Base-by-base conservation (phyloP, 768 basidiomycete genomes). In the Mycena crocata region DNA sequence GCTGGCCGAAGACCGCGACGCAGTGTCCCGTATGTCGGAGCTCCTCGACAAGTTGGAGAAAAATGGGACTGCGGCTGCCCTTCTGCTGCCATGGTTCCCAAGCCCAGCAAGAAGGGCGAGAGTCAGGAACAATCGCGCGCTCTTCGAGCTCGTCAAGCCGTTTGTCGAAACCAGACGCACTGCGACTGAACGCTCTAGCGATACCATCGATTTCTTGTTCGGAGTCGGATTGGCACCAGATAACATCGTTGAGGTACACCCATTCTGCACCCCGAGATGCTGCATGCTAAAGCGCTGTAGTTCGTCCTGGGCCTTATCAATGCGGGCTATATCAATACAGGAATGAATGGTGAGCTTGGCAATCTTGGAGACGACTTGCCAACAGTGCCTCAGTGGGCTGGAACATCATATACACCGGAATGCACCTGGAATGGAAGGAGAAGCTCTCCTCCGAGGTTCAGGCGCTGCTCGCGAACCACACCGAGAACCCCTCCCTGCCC, bases 291-390 rank as follows among this genome's bases (percentile, higher is more conserved):
- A 39, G 35, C 23, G 2, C 26, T 37, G n/a, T 14, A 65, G 68
- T 66, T 71, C 46, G 26, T 69, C 26, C 17, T 71, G 12, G 48
- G 68, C 10, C 26, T 54, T 17, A 59, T 69, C 17, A 55, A 60
- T 39, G 70, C 68, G 4, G 70, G 70, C 15, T 26, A 34, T 3
- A n/a, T 69, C 31, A 69, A 69, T 24, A 69, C 50, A 10, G 57
- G 68, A 24, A 23, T 60, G 21, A 60, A 30, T n/a, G 58, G 58
- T 62, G 48, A 19, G 68, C 26, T n/a, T n/a, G n/a, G 23, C 37
- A 54, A 26, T 24, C 32, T 23, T 19, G 17, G 24, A 37, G 28
- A 10, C 31, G 30, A 2, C 30, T 17, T 15, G 31, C 24, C 21
- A 40, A 19, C 44, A n/a, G 8, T 46, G 32, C 44, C 3, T 35